Conservation (phyloP, 192 early-diverging fungal species). For the Jimgerdemannia flammicorona region DNA sequence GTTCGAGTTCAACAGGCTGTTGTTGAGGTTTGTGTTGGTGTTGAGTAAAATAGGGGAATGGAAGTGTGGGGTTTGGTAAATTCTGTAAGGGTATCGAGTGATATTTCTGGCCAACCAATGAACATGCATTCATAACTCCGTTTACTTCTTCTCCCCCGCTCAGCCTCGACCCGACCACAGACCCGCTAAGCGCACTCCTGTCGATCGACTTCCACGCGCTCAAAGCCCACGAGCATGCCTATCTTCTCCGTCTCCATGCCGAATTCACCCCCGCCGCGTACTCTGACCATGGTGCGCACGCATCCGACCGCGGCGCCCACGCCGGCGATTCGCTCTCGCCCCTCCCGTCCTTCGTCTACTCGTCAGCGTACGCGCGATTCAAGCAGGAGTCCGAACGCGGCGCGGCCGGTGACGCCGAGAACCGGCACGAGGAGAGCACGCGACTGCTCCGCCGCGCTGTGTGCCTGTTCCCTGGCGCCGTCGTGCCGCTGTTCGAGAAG, state of each 20-base stretch:
- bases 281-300: constrained; percentile 15
- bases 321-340: not conserved
- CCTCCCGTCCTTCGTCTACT: constrained; percentile 75
- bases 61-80: not conserved
- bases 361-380: constrained; percentile 71
- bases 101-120: not conserved
- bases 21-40: constrained; percentile 40
- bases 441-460: constrained; percentile 68
- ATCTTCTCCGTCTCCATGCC: constrained; percentile 37
- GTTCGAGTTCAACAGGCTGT: constrained; percentile 83
- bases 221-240: constrained; percentile 69
- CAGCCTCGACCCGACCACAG: constrained; percentile 70
- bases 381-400: constrained; percentile 55
- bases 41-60: not conserved
- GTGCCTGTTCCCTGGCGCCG: constrained; percentile 62
- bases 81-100: constrained; percentile 1
- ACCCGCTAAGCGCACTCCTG: constrained; percentile 72
- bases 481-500: constrained; percentile 62
- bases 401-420: constrained; percentile 12
- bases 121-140: too few species aligned
- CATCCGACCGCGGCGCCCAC: constrained; percentile 27
- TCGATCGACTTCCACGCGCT: constrained; percentile 86
- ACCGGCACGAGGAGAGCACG: constrained; percentile 38
- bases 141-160: constrained; percentile 9
- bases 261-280: not conserved